Percentiles rank a stretch among this genome's conserved stretches.
Conservation (phyloP, 2,329 filamentous ascomycete species). For the Tolypocladium nubicola region DNA sequence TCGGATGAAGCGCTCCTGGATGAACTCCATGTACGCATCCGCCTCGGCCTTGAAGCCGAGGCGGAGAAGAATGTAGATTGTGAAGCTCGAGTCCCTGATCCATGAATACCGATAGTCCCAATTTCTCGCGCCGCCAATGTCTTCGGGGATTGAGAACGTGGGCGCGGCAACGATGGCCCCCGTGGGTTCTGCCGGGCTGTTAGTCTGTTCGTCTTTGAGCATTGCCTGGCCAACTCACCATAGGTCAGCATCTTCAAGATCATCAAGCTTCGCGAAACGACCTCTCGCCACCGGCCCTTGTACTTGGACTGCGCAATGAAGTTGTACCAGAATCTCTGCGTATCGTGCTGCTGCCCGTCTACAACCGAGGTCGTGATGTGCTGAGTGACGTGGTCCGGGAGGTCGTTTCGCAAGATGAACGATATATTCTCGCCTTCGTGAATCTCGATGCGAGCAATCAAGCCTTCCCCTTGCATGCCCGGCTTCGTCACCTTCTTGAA, state of each 20-base stretch:
- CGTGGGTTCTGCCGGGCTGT: constrained; percentile 46
- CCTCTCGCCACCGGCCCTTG: constrained; percentile 61
- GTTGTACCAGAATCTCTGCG: constrained; percentile 60
- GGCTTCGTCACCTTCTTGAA: constrained; percentile 44
- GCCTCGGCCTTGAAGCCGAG: constrained; percentile 68
- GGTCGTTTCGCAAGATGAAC: constrained; percentile 56
- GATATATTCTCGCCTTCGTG: constrained; percentile 58
- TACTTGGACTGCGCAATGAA: constrained; percentile 65
- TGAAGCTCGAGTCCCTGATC: constrained; percentile 70
- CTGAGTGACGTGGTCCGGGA: constrained; percentile 44
- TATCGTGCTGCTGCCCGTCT: constrained; percentile 55
- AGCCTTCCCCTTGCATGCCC: constrained; percentile 49
- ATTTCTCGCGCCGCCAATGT: constrained; percentile 55
- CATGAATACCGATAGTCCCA: constrained; percentile 71
- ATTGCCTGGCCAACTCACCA: constrained; percentile 11
- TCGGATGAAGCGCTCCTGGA: constrained; percentile 57
- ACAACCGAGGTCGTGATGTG: constrained; percentile 48
- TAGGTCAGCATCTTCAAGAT: constrained; percentile 69
- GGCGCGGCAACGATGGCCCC: constrained; percentile 68
- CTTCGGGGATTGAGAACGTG: constrained; percentile 68
- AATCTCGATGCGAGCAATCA: constrained; percentile 49
- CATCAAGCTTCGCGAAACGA: constrained; percentile 60
- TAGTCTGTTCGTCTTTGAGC: neutral
- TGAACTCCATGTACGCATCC: constrained; percentile 70
- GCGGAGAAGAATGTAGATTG: constrained; percentile 65